Evolutionary conservation across 345 rosid genomes (phyloP), one percentile per base, ranked within the genome.

Genomic region (Physaria fendleri): DNA sequence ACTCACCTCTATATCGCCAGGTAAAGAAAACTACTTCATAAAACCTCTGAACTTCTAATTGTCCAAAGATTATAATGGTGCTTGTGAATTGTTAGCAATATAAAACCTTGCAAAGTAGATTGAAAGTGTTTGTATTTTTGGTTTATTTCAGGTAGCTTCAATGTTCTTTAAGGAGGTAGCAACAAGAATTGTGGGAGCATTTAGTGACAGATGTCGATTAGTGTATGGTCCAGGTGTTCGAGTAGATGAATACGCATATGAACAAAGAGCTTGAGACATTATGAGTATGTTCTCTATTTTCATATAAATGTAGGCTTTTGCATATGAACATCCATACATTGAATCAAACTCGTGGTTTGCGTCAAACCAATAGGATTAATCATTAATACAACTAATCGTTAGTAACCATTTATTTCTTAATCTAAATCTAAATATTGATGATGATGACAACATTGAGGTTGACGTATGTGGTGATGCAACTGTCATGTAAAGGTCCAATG

Each of bases 1-100:
- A 77, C 65, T 93, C 99, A 5, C 99, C 97, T 20, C 86, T 93
- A 56, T 93, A 89, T 78, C 82, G 94, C 51, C 94, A 89, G 97
- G 99, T 89, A 84, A 3, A 29, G 10, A n/a, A 30, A 23, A 16
- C 64, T 46, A 35, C 56, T 45, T 17, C 8, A 11, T 28, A 16
- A 6, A 18, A 21, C 62, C 23, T 62, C 43, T 48, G 4, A n/a
- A n/a, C n/a, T n/a, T n/a, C n/a, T n/a, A n/a, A n/a, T n/a, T n/a
- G n/a, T n/a, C n/a, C n/a, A n/a, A n/a, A n/a, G n/a, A n/a, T n/a
- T n/a, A n/a, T n/a, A n/a, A n/a, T n/a, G n/a, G n/a, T n/a, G n/a
- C n/a, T n/a, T n/a, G 1, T 34, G 40, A 14, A 41, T 41, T 6
- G 16, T 48, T n/a, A n/a, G 37, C 5, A 21, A 27, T 10, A 32